Conservation (phyloP, 2,329 filamentous ascomycete species). For the Raffaelea deltoideospora region DNA sequence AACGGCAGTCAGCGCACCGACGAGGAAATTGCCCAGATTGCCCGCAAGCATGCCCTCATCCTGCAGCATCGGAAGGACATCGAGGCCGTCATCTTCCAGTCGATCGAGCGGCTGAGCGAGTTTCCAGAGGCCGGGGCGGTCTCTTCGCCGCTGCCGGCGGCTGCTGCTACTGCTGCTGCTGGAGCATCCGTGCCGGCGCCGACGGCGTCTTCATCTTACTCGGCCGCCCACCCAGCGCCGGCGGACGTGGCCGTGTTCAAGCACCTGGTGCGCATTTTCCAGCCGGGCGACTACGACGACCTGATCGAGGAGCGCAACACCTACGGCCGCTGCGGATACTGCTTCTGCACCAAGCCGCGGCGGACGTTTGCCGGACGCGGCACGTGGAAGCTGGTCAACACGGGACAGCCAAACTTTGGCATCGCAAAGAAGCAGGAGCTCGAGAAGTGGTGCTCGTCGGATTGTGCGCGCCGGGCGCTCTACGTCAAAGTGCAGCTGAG, state of each 20-base stretch:
- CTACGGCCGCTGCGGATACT: constrained; percentile 68
- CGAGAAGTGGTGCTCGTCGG: constrained; percentile 75
- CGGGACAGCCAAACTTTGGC: constrained; percentile 37
- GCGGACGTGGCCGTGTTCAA: constrained; percentile 53
- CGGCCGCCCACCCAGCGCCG: constrained; percentile 33
- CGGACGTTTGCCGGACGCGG: constrained; percentile 39
- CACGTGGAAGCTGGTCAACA: constrained; percentile 51
- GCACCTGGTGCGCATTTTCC: constrained; percentile 54
- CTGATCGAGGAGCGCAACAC: constrained; percentile 81
- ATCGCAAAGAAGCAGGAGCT: constrained; percentile 59
- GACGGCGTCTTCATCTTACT: no score
- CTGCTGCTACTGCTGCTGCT: no score
- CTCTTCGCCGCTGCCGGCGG: no score
- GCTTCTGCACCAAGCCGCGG: constrained; percentile 56
- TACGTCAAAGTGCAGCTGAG: constrained; percentile 82
- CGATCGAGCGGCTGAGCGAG: constrained; percentile 56
- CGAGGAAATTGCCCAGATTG: constrained; percentile 41
- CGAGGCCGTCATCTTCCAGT: constrained; percentile 57
- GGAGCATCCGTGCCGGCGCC: no score
- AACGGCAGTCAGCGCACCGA: constrained; percentile 18
- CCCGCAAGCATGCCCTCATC: constrained; percentile 66
- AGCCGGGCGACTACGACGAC: constrained; percentile 78
- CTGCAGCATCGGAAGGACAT: constrained; percentile 72
- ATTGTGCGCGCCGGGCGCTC: constrained; percentile 64
- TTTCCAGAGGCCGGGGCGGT: constrained; percentile 27